These are phyloP conservation scores for Bryoerythrophyllum caledonicum DNA, from an alignment of 225 moss, liverwort and hornwort species.

Conservation along the genomic window DNA sequence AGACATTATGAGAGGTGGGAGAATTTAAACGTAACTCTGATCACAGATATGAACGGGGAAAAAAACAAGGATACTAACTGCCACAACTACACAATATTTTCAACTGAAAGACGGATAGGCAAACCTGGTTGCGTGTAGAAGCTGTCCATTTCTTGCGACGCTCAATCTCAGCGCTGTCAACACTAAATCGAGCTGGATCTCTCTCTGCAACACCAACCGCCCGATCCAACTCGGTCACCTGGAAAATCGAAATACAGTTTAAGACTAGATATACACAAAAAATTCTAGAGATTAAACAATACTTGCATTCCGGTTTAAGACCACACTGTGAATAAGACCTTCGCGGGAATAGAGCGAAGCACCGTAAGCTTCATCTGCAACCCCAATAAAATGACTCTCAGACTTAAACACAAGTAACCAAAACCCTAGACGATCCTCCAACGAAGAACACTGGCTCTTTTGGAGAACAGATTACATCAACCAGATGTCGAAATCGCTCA, in stretches of 20 bases:
- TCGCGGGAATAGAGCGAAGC: neutral
- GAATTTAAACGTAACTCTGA: neutral
- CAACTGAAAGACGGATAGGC: neutral
- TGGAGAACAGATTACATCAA: neutral
- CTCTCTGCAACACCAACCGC: constrained; percentile 85
- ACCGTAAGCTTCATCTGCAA: neutral
- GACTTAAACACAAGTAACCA: neutral
- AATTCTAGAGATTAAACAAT: neutral
- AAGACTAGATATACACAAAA: neutral
- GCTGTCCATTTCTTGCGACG: constrained; percentile 80
- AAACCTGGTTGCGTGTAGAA: constrained; percentile 68
- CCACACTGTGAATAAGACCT: neutral
- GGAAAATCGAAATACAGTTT: neutral
- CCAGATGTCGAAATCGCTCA: neutral
- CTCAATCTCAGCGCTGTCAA: constrained; percentile 71
- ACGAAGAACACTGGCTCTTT: neutral
- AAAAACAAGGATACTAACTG: neutral
- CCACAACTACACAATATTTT: neutral
- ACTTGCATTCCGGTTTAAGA: neutral
- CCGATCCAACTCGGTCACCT: constrained; percentile 92
- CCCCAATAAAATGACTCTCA: constrained; percentile 6
- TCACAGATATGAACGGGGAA: neutral
- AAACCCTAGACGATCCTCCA: neutral
- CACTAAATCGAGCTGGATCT: constrained; percentile 80
- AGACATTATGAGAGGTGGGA: constrained; percentile 8